These are phyloP conservation scores for Podaxis sp. DNA, from an alignment of 768 basidiomycete species.

Conservation along the genomic window DNA sequence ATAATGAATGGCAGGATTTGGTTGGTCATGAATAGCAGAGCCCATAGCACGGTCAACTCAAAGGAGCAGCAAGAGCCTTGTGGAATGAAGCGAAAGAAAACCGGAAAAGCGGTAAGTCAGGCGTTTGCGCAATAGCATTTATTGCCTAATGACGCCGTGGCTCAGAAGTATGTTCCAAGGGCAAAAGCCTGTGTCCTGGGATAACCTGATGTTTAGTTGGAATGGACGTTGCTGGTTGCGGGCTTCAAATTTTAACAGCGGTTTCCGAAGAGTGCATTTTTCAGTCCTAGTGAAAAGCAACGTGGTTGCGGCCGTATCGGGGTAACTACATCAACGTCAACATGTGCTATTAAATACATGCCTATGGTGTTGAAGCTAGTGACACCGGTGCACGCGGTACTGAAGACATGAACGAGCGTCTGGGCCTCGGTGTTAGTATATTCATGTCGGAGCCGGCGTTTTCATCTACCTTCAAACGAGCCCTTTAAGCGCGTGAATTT, in stretches of 20 bases:
- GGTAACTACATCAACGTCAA: neutral
- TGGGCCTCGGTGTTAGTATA: slow-evolving; percentile 16
- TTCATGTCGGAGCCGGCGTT: neutral
- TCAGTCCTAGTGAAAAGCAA: neutral
- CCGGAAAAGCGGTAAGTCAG: too few relatives aligned
- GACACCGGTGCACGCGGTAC: slow-evolving; percentile 23
- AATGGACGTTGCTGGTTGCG: neutral
- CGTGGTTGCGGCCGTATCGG: neutral
- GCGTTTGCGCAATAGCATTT: neutral
- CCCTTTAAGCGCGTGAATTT: slow-evolving; percentile 77
- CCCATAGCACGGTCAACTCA: too few relatives aligned
- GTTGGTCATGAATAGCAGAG: too few relatives aligned
- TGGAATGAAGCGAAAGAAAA: too few relatives aligned
- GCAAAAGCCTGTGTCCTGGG: neutral
- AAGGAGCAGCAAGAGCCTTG: too few relatives aligned
- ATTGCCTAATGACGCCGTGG: neutral
- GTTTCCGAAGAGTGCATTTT: neutral
- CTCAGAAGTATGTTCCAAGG: neutral
- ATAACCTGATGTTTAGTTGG: neutral
- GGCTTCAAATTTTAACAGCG: neutral
- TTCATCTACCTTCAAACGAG: slow-evolving; percentile 71
- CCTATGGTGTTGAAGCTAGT: slow-evolving; percentile 11
- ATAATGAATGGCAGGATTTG: too few relatives aligned
- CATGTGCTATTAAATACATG: neutral
- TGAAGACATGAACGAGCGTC: slow-evolving; percentile 41